Percentiles rank a stretch among this genome's conserved stretches.
phyloP scores from a whole-genome alignment of 495 filamentous ascomycete species.

The Cetradonia linearis region DNA sequence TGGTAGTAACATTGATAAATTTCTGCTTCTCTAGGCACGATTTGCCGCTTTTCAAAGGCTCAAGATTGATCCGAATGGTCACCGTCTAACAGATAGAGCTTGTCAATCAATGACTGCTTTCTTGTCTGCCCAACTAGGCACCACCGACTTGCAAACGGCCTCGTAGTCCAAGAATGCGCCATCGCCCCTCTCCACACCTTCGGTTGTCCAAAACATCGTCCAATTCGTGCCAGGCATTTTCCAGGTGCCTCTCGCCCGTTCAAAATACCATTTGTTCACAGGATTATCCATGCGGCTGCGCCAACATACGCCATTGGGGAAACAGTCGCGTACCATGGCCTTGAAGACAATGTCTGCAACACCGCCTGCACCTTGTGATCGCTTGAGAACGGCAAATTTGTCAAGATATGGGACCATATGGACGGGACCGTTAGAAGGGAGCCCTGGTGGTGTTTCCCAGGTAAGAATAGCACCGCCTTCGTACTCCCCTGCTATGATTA shows the following conservation, averaged over 20 bases:
- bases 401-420: slow-evolving; percentile 86
- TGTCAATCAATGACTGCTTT: slow-evolving; percentile 9
- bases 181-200: slow-evolving; percentile 42
- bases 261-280: slow-evolving; percentile 94
- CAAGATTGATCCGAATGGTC: neutral
- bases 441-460: slow-evolving; percentile 71
- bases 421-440: slow-evolving; percentile 34
- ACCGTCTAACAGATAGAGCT: neutral
- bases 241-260: slow-evolving; percentile 70
- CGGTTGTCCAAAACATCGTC: slow-evolving; percentile 98
- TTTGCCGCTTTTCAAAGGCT: neutral
- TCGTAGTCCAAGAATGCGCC: slow-evolving; percentile 68
- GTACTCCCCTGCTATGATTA: slow-evolving; percentile 93
- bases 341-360: slow-evolving; percentile 95
- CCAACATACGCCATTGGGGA: slow-evolving; percentile 74
- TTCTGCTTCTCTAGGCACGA: neutral
- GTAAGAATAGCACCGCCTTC: slow-evolving; percentile 92
- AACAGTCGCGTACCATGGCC: slow-evolving; percentile 81
- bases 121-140: slow-evolving; percentile 71
- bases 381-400: slow-evolving; percentile 90
- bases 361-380: slow-evolving; percentile 79
- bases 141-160: slow-evolving; percentile 64
- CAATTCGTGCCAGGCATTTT: slow-evolving; percentile 69
- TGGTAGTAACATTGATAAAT: neutral
- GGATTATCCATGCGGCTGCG: slow-evolving; percentile 70